phyloP scores from a whole-genome alignment of 176 grass and related monocot genomes.

The barley (Hordeum vulgare) region MorexV3_pseudomolecules_assembly NC_058518.1:506552945-506553444 shows the following conservation, averaged over 20 bases:
- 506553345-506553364: not conserved
- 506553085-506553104: constrained; percentile 79
- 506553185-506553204: constrained; percentile 86
- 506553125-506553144: constrained; percentile 54
- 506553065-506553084: constrained; percentile 70
- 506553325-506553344: constrained; percentile 1
- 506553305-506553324: constrained; percentile 65
- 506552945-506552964: constrained; percentile 79
- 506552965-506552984: constrained; percentile 85
- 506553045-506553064: constrained; percentile 95
- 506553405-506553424: not conserved
- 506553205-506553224: constrained; percentile 93
- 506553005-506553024: constrained; percentile 80
- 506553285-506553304: constrained; percentile 60
- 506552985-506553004: constrained; percentile 64
- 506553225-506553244: constrained; percentile 97
- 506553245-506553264: constrained; percentile 82
- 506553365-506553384: not conserved
- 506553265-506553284: constrained; percentile 62
- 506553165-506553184: constrained; percentile 94
- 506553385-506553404: not conserved
- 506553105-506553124: constrained; percentile 84
- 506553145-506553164: constrained; percentile 82
- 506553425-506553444: not conserved
- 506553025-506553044: constrained; percentile 80